Conservation (phyloP, 2,329 filamentous ascomycete genomes). For the Neocatenulostroma microsporum region DNA sequence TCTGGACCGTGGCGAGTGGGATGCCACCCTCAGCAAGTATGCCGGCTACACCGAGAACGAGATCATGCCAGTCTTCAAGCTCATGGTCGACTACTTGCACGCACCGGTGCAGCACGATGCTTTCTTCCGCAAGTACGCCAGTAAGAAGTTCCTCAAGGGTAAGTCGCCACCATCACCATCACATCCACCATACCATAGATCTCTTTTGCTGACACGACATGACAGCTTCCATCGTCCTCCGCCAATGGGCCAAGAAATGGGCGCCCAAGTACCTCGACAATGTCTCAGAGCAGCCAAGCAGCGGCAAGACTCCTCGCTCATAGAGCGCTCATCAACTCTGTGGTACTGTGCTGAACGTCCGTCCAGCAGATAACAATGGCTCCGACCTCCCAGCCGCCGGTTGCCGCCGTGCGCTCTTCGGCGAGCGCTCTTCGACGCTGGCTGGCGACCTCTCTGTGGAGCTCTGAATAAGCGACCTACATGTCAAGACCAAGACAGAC, state of each 20-base stretch:
- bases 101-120: conserved; percentile 88
- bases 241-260: conserved; percentile 73
- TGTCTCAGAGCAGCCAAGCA: conserved; percentile 17
- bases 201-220: too few relatives aligned
- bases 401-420: too few relatives aligned
- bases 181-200: too few relatives aligned
- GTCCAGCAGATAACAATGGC: not conserved
- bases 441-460: too few relatives aligned
- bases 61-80: conserved; percentile 80
- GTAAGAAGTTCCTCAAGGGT: conserved; percentile 99
- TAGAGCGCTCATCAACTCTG: conserved; percentile 9
- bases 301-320: conserved; percentile 28
- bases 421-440: too few relatives aligned
- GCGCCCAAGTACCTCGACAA: conserved; percentile 29
- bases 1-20: conserved; percentile 85
- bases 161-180: conserved; percentile 36
- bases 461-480: too few relatives aligned
- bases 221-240: conserved; percentile 81
- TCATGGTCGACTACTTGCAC: conserved; percentile 96
- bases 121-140: conserved; percentile 99
- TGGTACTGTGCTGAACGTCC: conserved; percentile 4
- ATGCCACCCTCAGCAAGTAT: conserved; percentile 80
- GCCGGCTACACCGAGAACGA: conserved; percentile 89
- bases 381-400: not conserved
- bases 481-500: too few relatives aligned